These are phyloP conservation scores for Trichoderma asperelloides DNA, from an alignment of 495 filamentous ascomycete species.

Conservation along the genomic window DNA sequence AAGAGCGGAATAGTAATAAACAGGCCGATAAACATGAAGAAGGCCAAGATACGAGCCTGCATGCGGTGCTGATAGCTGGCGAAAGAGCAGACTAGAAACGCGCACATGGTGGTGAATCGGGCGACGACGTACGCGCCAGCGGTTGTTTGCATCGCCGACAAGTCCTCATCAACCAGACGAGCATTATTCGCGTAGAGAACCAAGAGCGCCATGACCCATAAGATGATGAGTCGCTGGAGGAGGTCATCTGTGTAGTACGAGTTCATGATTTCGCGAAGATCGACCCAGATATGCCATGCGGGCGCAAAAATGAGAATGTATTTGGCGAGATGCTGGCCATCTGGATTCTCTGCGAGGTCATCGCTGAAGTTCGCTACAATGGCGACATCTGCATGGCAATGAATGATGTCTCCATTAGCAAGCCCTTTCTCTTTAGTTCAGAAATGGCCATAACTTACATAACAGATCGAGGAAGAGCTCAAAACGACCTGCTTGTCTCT, in stretches of 20 bases:
- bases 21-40: not conserved
- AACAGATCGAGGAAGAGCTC: not conserved
- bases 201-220: not conserved
- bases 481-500: not conserved
- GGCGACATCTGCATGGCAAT: not conserved
- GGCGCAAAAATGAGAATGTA: not conserved
- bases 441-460: not conserved
- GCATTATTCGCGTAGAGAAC: not conserved
- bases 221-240: not conserved
- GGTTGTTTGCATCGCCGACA: not conserved
- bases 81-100: not conserved
- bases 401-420: not conserved
- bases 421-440: not conserved
- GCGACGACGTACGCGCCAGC: not conserved
- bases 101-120: conserved; percentile 1
- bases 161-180: not conserved
- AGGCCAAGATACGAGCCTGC: not conserved
- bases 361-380: not conserved
- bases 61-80: not conserved
- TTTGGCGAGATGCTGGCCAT: not conserved
- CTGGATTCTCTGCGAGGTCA: not conserved
- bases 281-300: not conserved
- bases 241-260: not conserved
- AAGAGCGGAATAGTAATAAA: not conserved
- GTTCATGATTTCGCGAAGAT: not conserved